These are phyloP conservation scores for Mycena kentingensis DNA, from an alignment of 768 basidiomycete genomes.

Conservation along the genomic window DNA sequence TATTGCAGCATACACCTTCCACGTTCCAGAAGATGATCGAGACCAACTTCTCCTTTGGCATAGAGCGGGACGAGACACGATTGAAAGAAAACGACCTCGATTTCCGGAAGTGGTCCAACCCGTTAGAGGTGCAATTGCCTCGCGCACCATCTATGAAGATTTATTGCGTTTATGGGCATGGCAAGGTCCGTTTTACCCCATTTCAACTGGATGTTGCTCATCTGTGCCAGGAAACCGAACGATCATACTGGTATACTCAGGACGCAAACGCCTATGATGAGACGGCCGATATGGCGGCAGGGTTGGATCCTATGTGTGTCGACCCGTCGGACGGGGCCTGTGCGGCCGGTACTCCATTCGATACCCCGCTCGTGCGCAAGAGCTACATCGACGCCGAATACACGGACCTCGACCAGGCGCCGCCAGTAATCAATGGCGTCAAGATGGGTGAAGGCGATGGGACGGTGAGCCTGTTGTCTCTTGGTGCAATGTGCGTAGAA, in stretches of 20 bases:
- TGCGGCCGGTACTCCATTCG: conserved; percentile 47
- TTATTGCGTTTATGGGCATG: conserved; percentile 92
- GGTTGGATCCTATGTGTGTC: conserved; percentile 40
- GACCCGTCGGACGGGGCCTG: conserved; percentile 46
- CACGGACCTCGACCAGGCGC: conserved; percentile 59
- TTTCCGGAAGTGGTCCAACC: conserved; percentile 90
- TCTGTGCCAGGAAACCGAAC: conserved; percentile 69
- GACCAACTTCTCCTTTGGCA: conserved; percentile 85
- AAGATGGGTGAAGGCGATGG: conserved; percentile 96
- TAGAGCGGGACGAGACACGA: conserved; percentile 72
- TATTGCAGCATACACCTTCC: conserved; percentile 77
- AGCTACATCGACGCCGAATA: conserved; percentile 89
- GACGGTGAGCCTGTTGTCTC: conserved; percentile 80
- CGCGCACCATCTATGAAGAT: conserved; percentile 90
- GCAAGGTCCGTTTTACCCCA: conserved; percentile 48
- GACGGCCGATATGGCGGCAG: conserved; percentile 41
- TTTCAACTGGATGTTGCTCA: not conserved
- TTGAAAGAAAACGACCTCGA: conserved; percentile 71
- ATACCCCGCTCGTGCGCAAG: conserved; percentile 54
- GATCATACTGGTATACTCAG: conserved; percentile 82
- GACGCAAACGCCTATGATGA: conserved; percentile 69
- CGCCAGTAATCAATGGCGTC: conserved; percentile 79
- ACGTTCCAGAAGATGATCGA: conserved; percentile 89
- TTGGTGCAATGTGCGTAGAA: conserved; percentile 96
- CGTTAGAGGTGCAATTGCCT: conserved; percentile 84